phyloP scores from a whole-genome alignment of 805 yeast species.

The Spencermartinsiella europaea region DNA sequence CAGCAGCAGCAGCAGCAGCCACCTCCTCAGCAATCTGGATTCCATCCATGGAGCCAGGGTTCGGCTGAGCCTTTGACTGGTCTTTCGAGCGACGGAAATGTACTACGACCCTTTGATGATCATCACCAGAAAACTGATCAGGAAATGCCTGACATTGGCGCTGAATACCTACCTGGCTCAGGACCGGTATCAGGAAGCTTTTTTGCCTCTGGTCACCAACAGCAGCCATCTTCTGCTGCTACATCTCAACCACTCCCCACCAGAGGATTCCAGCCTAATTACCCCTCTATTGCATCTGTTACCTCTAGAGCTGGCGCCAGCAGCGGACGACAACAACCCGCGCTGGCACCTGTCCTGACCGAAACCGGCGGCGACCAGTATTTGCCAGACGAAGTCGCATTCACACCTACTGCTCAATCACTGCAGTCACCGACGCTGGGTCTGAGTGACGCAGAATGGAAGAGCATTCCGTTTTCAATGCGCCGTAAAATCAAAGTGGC shows the following conservation, averaged over 20 bases:
- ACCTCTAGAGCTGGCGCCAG: background rate
- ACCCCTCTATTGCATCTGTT: background rate
- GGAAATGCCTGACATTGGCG: background rate
- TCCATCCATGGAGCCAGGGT: background rate
- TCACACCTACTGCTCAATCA: background rate
- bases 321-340: background rate
- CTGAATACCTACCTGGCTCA: background rate
- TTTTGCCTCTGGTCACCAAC: background rate
- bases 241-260: background rate
- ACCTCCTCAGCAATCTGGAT: background rate
- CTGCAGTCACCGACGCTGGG: conserved; percentile 17
- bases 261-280: background rate
- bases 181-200: background rate
- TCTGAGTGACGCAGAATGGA: conserved; percentile 22
- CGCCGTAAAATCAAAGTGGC: conserved; percentile 19
- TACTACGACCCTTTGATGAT: background rate
- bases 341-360: background rate
- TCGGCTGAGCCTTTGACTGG: background rate
- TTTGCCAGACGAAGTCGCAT: conserved; percentile 11
- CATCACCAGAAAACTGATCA: too few species aligned
- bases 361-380: conserved; percentile 9
- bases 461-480: conserved; percentile 20
- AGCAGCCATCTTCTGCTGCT: background rate
- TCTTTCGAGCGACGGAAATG: background rate
- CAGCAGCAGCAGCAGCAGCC: too few species aligned